Base-by-base conservation (phyloP, 2,329 filamentous ascomycete species). In the Talaromyces amestolkiae region DNA sequence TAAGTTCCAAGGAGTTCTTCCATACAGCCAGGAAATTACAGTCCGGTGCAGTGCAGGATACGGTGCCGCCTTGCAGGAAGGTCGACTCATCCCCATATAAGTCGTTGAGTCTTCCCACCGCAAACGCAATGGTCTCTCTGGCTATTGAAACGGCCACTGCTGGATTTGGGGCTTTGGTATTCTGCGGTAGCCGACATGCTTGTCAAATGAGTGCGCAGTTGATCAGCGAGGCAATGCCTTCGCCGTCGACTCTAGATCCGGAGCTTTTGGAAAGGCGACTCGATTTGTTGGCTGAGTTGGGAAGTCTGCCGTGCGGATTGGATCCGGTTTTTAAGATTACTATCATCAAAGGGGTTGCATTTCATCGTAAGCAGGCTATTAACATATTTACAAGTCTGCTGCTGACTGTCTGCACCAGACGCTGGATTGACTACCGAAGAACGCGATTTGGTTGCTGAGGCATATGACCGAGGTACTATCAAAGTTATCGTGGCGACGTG, bases 401-500 rank as follows among this genome's bases (percentile, higher is more conserved):
- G 31, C 19, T 59, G 22, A 54, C 61, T 61, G 67, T 70, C 72
- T 69, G 73, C 69, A 2, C 17, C 56, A 79, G 78, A 73, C 70
- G 78, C 78, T 33, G 78, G 77, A 17, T 82, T 93, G 70, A 93
- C 90, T 0, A 87, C 85, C 0, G 91, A 93, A 76, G 91, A 93
- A 74, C 84, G 90, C 58, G 89, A 92, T 58, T 78, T 92, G 8
- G 84, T 93, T 63, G 87, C 90, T 2, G 83, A 83, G 41, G 89
- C 89, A 13, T 93, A 92, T 69, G 90, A 93, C 72, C 75, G 79
- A 45, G 89, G 90, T 0, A 80, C 85, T 5, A 74, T 93, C 19
- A 89, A 89, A 69, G 86, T 92, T 0, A 88, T 91, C 61, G 87
- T 92, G 17, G 91, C 91, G 43, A 93, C 91, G 1, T 92, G 90